These are phyloP conservation scores for Cladosporium colombiae DNA, from an alignment of 2,329 filamentous ascomycete genomes.

Conservation along the genomic window DNA sequence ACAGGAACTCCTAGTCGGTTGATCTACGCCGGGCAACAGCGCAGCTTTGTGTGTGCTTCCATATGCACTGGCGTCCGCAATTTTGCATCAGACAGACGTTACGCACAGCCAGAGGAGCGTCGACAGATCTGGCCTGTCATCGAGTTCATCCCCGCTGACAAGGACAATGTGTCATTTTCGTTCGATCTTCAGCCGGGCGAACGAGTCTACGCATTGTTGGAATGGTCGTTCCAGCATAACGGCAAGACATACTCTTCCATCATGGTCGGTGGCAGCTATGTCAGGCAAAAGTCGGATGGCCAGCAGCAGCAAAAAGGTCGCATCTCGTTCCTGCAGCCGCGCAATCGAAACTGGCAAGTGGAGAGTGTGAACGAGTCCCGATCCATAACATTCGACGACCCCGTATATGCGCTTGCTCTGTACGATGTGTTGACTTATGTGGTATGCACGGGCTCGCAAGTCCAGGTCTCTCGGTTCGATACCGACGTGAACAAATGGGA, in stretches of 20 bases:
- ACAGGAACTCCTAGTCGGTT: slow-evolving; percentile 35
- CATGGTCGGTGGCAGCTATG: slow-evolving; percentile 54
- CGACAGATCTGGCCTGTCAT: slow-evolving; percentile 43
- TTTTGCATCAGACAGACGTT: slow-evolving; percentile 23
- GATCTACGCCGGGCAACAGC: slow-evolving; percentile 33
- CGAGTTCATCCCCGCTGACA: slow-evolving; percentile 46
- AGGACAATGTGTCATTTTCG: slow-evolving; percentile 21
- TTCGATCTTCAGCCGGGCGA: slow-evolving; percentile 57
- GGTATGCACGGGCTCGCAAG: slow-evolving; percentile 45
- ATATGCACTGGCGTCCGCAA: slow-evolving; percentile 38
- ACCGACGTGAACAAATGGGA: slow-evolving; percentile 32
- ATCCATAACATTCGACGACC: slow-evolving; percentile 48
- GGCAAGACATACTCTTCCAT: slow-evolving; percentile 63
- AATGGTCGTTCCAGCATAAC: slow-evolving; percentile 58
- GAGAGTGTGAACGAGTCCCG: slow-evolving; percentile 51
- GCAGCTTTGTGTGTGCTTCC: slow-evolving; percentile 53
- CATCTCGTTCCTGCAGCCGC: slow-evolving; percentile 43
- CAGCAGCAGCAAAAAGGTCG: slow-evolving; percentile 44
- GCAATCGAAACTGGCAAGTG: slow-evolving; percentile 48
- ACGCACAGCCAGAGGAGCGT: slow-evolving; percentile 35
- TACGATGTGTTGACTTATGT: slow-evolving; percentile 59
- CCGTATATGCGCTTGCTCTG: slow-evolving; percentile 59
- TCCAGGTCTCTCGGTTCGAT: slow-evolving; percentile 46
- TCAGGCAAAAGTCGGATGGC: slow-evolving; percentile 36
- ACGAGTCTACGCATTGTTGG: slow-evolving; percentile 60